Percentiles rank a stretch among this genome's conserved stretches.
phyloP scores from a whole-genome alignment of 2,329 filamentous ascomycete species.

The Myriosclerotinia scirpicola region DNA sequence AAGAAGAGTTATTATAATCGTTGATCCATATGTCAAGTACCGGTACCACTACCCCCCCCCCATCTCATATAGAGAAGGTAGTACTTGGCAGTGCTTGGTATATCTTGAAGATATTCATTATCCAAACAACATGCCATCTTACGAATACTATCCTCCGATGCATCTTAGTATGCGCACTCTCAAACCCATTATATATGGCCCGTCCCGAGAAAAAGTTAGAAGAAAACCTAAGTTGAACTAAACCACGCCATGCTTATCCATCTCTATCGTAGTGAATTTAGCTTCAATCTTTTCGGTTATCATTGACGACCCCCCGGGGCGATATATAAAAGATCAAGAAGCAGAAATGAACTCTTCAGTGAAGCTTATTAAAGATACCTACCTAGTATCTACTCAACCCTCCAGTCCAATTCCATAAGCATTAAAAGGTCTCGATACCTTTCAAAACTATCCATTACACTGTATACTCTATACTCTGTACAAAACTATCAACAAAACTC shows the following conservation, averaged over 20 bases:
- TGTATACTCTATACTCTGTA: neutral
- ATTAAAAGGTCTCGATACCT: neutral
- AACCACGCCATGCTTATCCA: too few relatives aligned
- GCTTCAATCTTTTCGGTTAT: too few relatives aligned
- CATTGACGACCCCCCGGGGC: too few relatives aligned
- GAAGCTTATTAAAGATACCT: too few relatives aligned
- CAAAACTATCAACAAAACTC: too few relatives aligned
- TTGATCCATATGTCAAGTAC: too few relatives aligned
- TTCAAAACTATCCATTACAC: too few relatives aligned
- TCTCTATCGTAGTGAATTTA: too few relatives aligned
- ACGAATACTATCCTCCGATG: neutral
- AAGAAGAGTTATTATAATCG: too few relatives aligned
- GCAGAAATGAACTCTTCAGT: too few relatives aligned
- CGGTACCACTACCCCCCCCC: too few relatives aligned
- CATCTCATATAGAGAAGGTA: slow-evolving; percentile 6
- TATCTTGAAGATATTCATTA: neutral
- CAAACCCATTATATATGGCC: neutral
- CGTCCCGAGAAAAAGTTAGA: neutral
- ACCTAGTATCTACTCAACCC: neutral
- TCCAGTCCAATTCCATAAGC: neutral
- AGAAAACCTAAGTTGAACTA: neutral
- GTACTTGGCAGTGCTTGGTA: neutral
- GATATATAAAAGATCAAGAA: too few relatives aligned
- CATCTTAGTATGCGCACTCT: neutral
- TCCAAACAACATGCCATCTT: neutral